These are phyloP conservation scores for Neckera pumila DNA, from an alignment of 225 moss, liverwort and hornwort species.

Conservation along the genomic window DNA sequence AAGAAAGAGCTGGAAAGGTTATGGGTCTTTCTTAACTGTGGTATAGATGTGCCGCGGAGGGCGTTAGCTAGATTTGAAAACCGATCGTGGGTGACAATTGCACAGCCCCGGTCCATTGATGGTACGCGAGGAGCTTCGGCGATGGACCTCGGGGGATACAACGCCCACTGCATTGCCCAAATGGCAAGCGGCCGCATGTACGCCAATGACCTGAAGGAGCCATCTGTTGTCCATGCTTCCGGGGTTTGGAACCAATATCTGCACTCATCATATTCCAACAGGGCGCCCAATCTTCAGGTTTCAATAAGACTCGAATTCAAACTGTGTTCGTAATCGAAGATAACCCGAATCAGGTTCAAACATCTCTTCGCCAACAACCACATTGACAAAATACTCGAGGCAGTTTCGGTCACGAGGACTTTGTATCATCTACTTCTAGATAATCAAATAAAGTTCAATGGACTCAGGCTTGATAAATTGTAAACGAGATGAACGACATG, in stretches of 20 bases:
- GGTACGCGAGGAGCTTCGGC: constrained; percentile 90
- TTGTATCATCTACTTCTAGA: not conserved
- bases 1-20: constrained; percentile 7
- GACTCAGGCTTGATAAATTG: not conserved
- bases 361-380: not conserved
- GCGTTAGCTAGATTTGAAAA: constrained; percentile 35
- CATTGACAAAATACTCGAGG: not conserved
- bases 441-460: not conserved
- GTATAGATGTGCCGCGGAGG: constrained; percentile 36
- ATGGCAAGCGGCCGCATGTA: constrained; percentile 99
- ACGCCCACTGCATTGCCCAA: constrained; percentile 99
- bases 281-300: not conserved
- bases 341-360: not conserved
- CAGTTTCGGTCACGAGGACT: not conserved
- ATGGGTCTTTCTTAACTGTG: constrained; percentile 51
- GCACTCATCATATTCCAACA: constrained; percentile 1
- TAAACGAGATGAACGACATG: not conserved
- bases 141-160: constrained; percentile 72
- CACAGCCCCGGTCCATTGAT: constrained; percentile 58
- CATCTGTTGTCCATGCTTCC: constrained; percentile 83
- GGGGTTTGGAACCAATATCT: constrained; percentile 99
- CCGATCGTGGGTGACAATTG: constrained; percentile 28
- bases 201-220: constrained; percentile 79
- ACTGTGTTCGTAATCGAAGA: not conserved
- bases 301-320: not conserved